A percentile compares a stretch with the other conserved stretches of the same genome.
These are phyloP conservation scores for Dissoconium aciculare DNA, from an alignment of 2,329 filamentous ascomycete genomes.

Conservation along the genomic window DNA sequence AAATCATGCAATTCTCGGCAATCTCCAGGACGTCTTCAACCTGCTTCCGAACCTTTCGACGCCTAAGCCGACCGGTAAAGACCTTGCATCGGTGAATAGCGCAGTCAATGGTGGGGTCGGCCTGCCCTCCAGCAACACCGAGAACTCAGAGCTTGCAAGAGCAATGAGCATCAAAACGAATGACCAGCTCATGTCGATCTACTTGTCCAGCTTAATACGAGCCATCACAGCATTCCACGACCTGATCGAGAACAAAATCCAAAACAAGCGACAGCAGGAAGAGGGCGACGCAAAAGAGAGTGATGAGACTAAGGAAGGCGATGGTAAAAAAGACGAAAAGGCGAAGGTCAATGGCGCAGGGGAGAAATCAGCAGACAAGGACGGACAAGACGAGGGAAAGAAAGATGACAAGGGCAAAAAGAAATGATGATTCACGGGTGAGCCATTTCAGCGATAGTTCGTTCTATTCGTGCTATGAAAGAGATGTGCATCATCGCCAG, in stretches of 20 bases:
- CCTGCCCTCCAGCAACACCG: slow-evolving; percentile 34
- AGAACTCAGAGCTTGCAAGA: slow-evolving; percentile 76
- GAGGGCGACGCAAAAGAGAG: slow-evolving; percentile 78
- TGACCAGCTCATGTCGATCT: slow-evolving; percentile 97
- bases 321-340: slow-evolving; percentile 48
- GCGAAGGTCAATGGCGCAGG: slow-evolving; percentile 42
- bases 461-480: not conserved
- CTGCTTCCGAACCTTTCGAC: slow-evolving; percentile 90
- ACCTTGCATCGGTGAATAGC: slow-evolving; percentile 37
- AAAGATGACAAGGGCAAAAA: slow-evolving; percentile 45
- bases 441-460: not conserved
- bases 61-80: slow-evolving; percentile 49
- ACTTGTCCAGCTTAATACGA: slow-evolving; percentile 87
- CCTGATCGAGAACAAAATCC: slow-evolving; percentile 98
- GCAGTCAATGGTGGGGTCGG: slow-evolving; percentile 42
- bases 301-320: slow-evolving; percentile 39
- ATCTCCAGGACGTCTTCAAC: slow-evolving; percentile 99
- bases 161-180: slow-evolving; percentile 99
- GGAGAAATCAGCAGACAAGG: slow-evolving; percentile 34
- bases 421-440: slow-evolving; percentile 36
- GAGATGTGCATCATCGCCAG: no score
- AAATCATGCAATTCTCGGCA: slow-evolving; percentile 93
- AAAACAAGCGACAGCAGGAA: slow-evolving; percentile 93
- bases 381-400: slow-evolving; percentile 31
- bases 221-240: slow-evolving; percentile 99